These are phyloP conservation scores for Coelastrella sp. DNA, from an alignment of 139 green algal genomes.

Conservation along the genomic window DNA sequence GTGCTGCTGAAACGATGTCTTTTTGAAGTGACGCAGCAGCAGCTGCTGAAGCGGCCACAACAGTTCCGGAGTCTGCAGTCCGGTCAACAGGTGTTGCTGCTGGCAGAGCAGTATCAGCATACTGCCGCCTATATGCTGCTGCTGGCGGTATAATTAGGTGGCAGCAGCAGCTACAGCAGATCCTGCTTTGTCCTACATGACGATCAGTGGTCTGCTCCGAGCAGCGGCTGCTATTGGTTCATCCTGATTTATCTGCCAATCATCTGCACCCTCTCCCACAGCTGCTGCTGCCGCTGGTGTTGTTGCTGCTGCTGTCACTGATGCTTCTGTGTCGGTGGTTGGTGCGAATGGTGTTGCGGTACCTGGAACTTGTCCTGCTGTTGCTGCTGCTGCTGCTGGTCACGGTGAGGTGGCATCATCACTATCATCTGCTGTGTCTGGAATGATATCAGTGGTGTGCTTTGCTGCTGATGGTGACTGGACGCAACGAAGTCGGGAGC, in stretches of 20 bases:
- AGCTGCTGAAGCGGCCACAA: not conserved
- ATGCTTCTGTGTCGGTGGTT: not conserved
- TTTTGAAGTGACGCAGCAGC: not conserved
- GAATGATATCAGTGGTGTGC: no score
- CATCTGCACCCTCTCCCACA: not conserved
- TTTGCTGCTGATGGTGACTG: no score
- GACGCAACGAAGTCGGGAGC: no score
- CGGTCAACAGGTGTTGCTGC: not conserved
- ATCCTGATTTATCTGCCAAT: no score
- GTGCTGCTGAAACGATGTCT: no score
- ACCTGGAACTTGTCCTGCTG: not conserved
- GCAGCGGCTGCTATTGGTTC: no score
- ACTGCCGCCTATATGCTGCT: no score
- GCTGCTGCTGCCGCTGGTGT: not conserved
- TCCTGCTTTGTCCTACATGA: not conserved
- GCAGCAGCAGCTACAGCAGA: no score
- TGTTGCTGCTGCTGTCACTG: not conserved
- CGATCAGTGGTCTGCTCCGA: no score
- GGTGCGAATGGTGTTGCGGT: not conserved
- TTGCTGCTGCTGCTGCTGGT: not conserved
- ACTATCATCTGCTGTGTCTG: slow-evolving; percentile 65
- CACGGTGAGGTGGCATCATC: slow-evolving; percentile 75
- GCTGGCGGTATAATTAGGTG: no score
- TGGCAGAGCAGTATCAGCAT: no score
- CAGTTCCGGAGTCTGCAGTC: not conserved